phyloP scores from a whole-genome alignment of 495 filamentous ascomycete species.

The Penicillium longicatenatum region DNA sequence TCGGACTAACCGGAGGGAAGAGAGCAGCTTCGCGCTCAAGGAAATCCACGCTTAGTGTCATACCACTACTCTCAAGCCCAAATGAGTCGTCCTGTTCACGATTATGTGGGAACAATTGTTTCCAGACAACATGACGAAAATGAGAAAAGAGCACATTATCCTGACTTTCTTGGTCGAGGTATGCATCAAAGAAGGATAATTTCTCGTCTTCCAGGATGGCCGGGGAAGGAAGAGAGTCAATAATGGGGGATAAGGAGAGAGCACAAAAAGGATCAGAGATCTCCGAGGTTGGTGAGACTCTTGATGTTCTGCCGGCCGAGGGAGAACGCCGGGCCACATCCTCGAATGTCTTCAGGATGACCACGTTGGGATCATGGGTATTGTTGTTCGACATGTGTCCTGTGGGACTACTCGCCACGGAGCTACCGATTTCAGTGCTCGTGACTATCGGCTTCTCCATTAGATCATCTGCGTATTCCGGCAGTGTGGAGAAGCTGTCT shows the following conservation, averaged over 20 bases:
- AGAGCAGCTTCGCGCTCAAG: slow-evolving; percentile 51
- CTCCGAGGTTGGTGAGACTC: slow-evolving; percentile 41
- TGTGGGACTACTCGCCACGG: slow-evolving; percentile 22
- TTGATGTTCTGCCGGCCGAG: slow-evolving; percentile 28
- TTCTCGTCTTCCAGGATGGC: slow-evolving; percentile 20
- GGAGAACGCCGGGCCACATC: slow-evolving; percentile 41
- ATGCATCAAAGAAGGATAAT: slow-evolving; percentile 16
- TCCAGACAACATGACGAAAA: slow-evolving; percentile 47
- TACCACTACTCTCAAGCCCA: slow-evolving; percentile 27
- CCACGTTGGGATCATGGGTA: slow-evolving; percentile 43
- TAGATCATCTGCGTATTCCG: slow-evolving; percentile 50
- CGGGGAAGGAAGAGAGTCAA: slow-evolving; percentile 23
- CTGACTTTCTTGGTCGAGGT: slow-evolving; percentile 28
- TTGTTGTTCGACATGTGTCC: slow-evolving; percentile 18
- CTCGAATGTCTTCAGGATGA: slow-evolving; percentile 53
- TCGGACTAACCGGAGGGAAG: slow-evolving; percentile 49
- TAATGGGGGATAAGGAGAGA: slow-evolving; percentile 25
- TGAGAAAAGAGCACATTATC: slow-evolving; percentile 44
- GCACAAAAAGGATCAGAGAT: slow-evolving; percentile 34
- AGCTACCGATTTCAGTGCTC: slow-evolving; percentile 22
- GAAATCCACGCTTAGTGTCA: slow-evolving; percentile 43
- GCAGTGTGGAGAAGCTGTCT: slow-evolving; percentile 54
- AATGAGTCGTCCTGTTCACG: slow-evolving; percentile 25
- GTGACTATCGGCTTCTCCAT: slow-evolving; percentile 22
- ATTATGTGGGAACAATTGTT: slow-evolving; percentile 37